phyloP scores from a whole-genome alignment of 2,329 filamentous ascomycete genomes.

The Penicillium oxalicum region DNA sequence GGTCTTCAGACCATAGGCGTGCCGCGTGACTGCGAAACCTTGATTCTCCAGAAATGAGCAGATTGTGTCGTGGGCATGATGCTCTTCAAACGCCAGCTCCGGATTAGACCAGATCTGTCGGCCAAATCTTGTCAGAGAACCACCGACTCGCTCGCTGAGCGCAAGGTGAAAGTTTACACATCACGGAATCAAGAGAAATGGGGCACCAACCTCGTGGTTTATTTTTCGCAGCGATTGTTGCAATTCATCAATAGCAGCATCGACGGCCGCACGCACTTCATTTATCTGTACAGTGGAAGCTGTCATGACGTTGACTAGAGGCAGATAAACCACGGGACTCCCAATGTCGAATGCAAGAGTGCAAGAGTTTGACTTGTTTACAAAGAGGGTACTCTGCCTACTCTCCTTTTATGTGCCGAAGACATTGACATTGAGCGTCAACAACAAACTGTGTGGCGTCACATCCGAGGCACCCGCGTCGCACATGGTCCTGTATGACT shows the following conservation, averaged over 20 bases:
- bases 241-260: conserved; percentile 15
- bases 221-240: conserved; percentile 20
- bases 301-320: conserved; percentile 11
- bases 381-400: no score
- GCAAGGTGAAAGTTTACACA: background rate
- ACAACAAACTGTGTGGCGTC: background rate
- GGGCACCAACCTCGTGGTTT: conserved; percentile 17
- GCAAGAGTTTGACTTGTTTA: no score
- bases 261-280: conserved; percentile 20
- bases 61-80: conserved; percentile 48
- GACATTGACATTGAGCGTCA: no score
- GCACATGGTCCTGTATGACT: background rate
- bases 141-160: background rate
- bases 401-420: no score
- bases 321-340: background rate
- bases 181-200: background rate
- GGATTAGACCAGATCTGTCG: conserved; percentile 44
- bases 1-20: conserved; percentile 49
- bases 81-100: conserved; percentile 49
- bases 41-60: conserved; percentile 40
- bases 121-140: no score
- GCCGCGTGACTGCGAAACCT: conserved; percentile 44
- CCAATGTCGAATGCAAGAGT: background rate
- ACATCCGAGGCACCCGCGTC: conserved; percentile 5
- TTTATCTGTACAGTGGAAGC: conserved; percentile 8